Evolutionary conservation across 345 rosid species (phyloP).

Genomic region (Aquilaria yunnanensis): DNA sequence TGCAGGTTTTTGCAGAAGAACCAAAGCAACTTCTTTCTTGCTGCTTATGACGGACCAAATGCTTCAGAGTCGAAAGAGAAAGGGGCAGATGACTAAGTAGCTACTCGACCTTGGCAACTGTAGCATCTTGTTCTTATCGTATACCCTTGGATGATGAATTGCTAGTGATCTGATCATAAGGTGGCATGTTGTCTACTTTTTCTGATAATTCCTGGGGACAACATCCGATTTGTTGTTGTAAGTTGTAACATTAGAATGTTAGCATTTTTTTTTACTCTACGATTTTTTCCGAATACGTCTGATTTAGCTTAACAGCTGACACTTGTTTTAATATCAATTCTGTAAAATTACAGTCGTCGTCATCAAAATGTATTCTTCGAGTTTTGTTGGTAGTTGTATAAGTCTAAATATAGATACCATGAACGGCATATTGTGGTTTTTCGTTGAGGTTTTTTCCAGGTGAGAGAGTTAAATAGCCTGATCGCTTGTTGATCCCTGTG

Average conservation of each 20-base stretch:
- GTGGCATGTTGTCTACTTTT: slow-evolving; percentile 3
- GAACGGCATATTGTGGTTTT: too few relatives aligned
- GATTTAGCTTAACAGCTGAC: too few relatives aligned
- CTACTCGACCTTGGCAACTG: neutral
- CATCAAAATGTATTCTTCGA: too few relatives aligned
- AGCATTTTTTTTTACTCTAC: neutral
- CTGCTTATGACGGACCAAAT: slow-evolving; percentile 57
- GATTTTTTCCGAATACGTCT: too few relatives aligned
- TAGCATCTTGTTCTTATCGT: slow-evolving; percentile 1
- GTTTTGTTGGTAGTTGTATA: too few relatives aligned
- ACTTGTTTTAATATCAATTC: neutral
- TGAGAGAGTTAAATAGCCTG: too few relatives aligned
- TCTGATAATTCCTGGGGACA: slow-evolving; percentile 7
- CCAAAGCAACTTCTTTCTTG: slow-evolving; percentile 67
- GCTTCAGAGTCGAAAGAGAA: slow-evolving; percentile 63
- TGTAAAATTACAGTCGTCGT: neutral
- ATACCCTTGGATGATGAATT: slow-evolving; percentile 2
- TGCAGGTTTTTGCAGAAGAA: slow-evolving; percentile 92
- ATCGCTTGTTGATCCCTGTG: too few relatives aligned
- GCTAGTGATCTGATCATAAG: neutral
- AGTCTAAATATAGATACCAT: too few relatives aligned
- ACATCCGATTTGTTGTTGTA: slow-evolving; percentile 29
- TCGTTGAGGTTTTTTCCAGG: too few relatives aligned
- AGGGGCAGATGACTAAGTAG: slow-evolving; percentile 54
- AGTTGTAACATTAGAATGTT: slow-evolving; percentile 14